Evolutionary conservation across 1,284 basidiomycete species (phyloP).

Genomic region (Irpex lacteus): DNA sequence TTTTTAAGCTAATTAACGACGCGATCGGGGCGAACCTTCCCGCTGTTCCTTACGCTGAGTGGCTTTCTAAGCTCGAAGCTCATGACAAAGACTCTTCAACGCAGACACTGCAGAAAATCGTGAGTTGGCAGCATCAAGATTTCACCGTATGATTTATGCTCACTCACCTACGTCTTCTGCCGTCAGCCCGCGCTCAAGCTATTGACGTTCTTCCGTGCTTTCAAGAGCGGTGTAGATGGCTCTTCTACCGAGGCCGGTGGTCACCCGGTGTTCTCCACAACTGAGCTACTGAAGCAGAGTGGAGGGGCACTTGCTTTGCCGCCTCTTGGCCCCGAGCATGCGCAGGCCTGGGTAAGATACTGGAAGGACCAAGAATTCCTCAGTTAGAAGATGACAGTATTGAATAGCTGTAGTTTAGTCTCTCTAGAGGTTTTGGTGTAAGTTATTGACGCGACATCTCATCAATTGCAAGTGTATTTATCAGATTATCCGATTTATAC

Average conservation of each 20-base stretch:
- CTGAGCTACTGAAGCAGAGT: constrained; percentile 9
- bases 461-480: no score
- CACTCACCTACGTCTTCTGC: not conserved
- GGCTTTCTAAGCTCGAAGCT: constrained; percentile 12
- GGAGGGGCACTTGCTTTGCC: constrained; percentile 9
- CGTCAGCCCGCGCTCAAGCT: constrained; percentile 6
- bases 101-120: constrained; percentile 8
- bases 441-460: no score
- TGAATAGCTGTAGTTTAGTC: no score
- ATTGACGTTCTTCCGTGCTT: constrained; percentile 4
- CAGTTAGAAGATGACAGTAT: no score
- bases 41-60: constrained; percentile 7
- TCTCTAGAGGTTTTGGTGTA: no score
- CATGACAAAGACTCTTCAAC: constrained; percentile 1
- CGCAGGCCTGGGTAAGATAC: constrained; percentile 15
- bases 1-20: constrained; percentile 8
- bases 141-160: not conserved
- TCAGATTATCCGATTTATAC: no score
- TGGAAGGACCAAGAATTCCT: constrained; percentile 14
- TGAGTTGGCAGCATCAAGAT: constrained; percentile 1
- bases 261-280: constrained; percentile 13
- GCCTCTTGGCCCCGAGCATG: constrained; percentile 12
- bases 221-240: not conserved
- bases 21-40: not conserved
- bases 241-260: constrained; percentile 13